Percentiles rank a stretch among this genome's conserved stretches.
These are phyloP conservation scores for Acacia melanoxylon DNA, from an alignment of 306 rosid genomes.

Conservation along the genomic window DNA sequence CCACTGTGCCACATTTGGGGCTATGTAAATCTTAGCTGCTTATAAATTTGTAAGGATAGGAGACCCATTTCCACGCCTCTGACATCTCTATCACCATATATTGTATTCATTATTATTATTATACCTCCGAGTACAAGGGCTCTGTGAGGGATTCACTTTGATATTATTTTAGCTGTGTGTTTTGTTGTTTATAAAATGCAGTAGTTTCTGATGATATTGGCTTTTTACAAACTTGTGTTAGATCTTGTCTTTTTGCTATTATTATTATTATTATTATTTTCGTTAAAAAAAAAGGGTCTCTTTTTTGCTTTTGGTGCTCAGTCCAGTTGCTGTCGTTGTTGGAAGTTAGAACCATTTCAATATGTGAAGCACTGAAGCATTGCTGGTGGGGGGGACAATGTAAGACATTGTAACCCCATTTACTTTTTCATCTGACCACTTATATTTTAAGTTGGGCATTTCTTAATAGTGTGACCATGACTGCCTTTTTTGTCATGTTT, in stretches of 20 bases:
- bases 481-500: background rate
- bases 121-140: constrained; percentile 64
- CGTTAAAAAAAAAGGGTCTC: too few species aligned
- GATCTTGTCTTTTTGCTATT: background rate
- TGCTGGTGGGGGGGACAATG: constrained; percentile 28
- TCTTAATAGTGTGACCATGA: background rate
- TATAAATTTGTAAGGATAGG: constrained; percentile 33
- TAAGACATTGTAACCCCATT: background rate
- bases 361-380: background rate
- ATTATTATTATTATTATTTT: background rate
- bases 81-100: constrained; percentile 35
- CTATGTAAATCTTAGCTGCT: constrained; percentile 61
- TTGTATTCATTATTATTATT: constrained; percentile 66
- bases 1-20: constrained; percentile 39
- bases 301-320: background rate
- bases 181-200: constrained; percentile 45
- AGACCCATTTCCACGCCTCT: constrained; percentile 42
- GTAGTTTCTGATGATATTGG: constrained; percentile 16
- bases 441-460: background rate
- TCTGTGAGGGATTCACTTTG: constrained; percentile 62
- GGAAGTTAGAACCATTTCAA: background rate
- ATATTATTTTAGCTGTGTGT: constrained; percentile 42
- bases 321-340: constrained; percentile 1
- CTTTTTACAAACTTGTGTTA: constrained; percentile 22
- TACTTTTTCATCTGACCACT: background rate